Percentiles rank a stretch among this genome's conserved stretches.
phyloP scores from a whole-genome alignment of 176 grass and related monocot species.

The Cenchrus fungigraminus region DNA sequence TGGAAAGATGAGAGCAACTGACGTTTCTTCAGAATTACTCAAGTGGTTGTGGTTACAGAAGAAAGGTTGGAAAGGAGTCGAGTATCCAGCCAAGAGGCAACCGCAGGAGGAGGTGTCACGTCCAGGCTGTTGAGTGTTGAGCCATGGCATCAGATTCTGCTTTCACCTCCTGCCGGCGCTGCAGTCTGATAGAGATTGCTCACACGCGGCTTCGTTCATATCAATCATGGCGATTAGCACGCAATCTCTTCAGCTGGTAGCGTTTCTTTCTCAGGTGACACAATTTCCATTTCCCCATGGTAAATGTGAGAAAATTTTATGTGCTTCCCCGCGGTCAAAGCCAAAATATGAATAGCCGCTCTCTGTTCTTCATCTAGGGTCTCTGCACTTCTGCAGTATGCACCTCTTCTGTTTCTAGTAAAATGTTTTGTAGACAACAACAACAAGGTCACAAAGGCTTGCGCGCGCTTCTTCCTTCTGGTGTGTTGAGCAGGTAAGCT shows the following conservation, averaged over 20 bases:
- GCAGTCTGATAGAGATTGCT: slow-evolving; percentile 5
- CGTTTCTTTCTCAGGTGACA: neutral
- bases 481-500: neutral
- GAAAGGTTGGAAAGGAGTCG: neutral
- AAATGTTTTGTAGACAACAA: too few relatives aligned
- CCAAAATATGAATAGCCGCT: neutral
- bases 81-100: neutral
- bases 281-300: neutral
- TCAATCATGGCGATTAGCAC: neutral
- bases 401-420: too few relatives aligned
- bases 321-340: neutral
- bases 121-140: neutral
- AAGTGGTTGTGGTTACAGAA: neutral
- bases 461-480: too few relatives aligned
- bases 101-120: slow-evolving; percentile 1
- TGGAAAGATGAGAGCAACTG: neutral
- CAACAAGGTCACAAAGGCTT: too few relatives aligned
- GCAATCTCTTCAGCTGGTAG: too few relatives aligned
- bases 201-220: neutral
- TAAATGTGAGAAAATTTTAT: neutral
- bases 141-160: slow-evolving; percentile 53
- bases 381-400: too few relatives aligned
- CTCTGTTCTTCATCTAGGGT: too few relatives aligned
- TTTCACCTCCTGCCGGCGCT: neutral
- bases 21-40: neutral